Percentiles rank a stretch among this genome's conserved stretches.
Evolutionary conservation across 192 early-diverging fungal species (phyloP).

Genomic region (Dissophora ornata): DNA sequence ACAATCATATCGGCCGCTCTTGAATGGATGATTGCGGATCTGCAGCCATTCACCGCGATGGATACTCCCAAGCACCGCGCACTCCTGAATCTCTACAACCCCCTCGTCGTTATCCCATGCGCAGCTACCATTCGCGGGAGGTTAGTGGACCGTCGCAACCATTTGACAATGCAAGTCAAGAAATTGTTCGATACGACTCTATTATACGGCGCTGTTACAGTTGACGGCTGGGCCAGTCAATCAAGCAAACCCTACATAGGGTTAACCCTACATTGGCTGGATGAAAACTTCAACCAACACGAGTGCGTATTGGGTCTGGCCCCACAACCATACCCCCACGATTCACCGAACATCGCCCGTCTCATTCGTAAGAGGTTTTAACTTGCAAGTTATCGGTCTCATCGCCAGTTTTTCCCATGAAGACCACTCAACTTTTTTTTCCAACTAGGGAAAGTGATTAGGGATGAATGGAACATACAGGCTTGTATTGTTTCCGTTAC

Average conservation of each 20-base stretch:
- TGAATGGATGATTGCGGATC: not conserved
- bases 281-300: not conserved
- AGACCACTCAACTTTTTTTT: not conserved
- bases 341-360: not conserved
- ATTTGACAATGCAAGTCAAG: not conserved
- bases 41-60: not conserved
- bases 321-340: slow-evolving; percentile 14
- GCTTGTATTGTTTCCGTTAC: not conserved
- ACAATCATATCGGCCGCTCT: not conserved
- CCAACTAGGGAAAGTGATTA: not conserved
- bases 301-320: slow-evolving; percentile 9
- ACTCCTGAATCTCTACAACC: not conserved
- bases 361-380: slow-evolving; percentile 6
- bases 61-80: not conserved
- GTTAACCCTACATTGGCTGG: slow-evolving; percentile 9
- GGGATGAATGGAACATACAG: not conserved
- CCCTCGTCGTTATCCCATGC: not conserved
- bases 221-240: slow-evolving; percentile 12
- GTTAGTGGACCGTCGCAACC: not conserved
- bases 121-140: not conserved
- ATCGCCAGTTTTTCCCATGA: not conserved
- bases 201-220: not conserved
- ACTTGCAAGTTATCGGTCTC: not conserved
- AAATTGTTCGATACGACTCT: not conserved
- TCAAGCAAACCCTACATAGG: not conserved